Evolutionary conservation across 2,329 filamentous ascomycete species (phyloP), one percentile per base, ranked within the genome.

Genomic region (Calycina herbarum): DNA sequence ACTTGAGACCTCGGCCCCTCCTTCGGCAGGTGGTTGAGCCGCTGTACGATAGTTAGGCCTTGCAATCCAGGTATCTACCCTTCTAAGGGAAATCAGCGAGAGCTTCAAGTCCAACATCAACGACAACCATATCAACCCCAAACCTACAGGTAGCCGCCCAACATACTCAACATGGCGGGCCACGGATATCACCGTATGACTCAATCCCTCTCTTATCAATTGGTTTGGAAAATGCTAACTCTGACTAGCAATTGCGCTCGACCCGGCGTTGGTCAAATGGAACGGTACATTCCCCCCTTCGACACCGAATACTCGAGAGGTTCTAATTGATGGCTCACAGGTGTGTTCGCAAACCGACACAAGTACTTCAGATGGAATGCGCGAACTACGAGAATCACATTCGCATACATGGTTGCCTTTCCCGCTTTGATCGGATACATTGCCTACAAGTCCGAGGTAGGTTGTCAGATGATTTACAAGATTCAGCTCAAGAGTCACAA

Each of bases 311-410:
- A 20, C 40, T 29, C 24, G 13, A n/a, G 60, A n/a, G 56, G 51
- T 62, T 15, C 61, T 65, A 51, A 69, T 63, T 67, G 57, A 69
- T 59, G 6, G 31, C 17, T 45, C 20, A 15, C 75, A 97, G 94
- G 90, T 78, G 91, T 97, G 88, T 87, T 85, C 75, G 83, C 86
- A 75, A 93, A 92, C 82, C 90, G 95, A 71, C 90, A 94, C 86
- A 93, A 93, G 81, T 97, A 92, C 86, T 99, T 98, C 86, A 87
- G 93, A 79, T 98, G 93, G 92, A 98, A 91, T 42, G 86, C 88
- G 62, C 85, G 91, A 75, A 96, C 93, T 57, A 93, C 92, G 35
- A 88, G 86, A 81, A 79, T 97, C 75, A 89, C 89, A 4, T 87
- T 97, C 76, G 82, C 89, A 70, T 97, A 94, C 79, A 85, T 90